phyloP scores from a whole-genome alignment of 1,284 basidiomycete species.

The Austroboletus novae-zelandiae region DNA sequence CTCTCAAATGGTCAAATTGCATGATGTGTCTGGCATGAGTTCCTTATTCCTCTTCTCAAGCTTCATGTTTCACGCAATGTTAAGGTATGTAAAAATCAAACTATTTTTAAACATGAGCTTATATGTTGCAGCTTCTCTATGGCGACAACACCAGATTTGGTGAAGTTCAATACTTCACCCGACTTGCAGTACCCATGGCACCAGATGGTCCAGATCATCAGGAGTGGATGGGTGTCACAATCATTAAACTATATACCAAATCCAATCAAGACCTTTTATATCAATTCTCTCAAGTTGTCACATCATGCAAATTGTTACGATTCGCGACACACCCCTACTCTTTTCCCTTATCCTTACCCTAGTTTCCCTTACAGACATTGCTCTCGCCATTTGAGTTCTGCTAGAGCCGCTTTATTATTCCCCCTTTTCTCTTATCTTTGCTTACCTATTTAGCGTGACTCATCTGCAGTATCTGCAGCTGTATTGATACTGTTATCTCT shows the following conservation, averaged over 20 bases:
- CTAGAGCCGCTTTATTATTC: too few relatives aligned
- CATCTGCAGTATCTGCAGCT: too few relatives aligned
- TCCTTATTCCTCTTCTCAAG: background rate
- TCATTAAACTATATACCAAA: conserved; percentile 18
- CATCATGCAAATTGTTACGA: too few relatives aligned
- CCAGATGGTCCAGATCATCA: background rate
- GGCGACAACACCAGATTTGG: conserved; percentile 25
- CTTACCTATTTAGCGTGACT: too few relatives aligned
- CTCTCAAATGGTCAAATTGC: conserved; percentile 8
- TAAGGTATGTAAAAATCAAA: conserved; percentile 2
- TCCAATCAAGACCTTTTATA: conserved; percentile 19
- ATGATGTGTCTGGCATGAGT: conserved; percentile 1
- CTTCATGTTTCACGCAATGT: conserved; percentile 6
- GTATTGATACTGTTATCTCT: too few relatives aligned
- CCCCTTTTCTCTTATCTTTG: too few relatives aligned
- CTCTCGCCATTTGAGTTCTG: too few relatives aligned
- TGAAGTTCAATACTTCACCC: too few relatives aligned
- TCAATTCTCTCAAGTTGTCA: conserved; percentile 22
- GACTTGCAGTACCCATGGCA: background rate
- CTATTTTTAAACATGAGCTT: background rate
- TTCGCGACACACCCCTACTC: too few relatives aligned
- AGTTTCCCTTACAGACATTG: too few relatives aligned
- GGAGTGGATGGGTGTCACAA: conserved; percentile 6
- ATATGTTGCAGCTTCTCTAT: conserved; percentile 7
- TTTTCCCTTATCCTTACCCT: too few relatives aligned